These are phyloP conservation scores for Tetrapisispora fleetii DNA, from an alignment of 805 yeast genomes.

Conservation along the genomic window DNA sequence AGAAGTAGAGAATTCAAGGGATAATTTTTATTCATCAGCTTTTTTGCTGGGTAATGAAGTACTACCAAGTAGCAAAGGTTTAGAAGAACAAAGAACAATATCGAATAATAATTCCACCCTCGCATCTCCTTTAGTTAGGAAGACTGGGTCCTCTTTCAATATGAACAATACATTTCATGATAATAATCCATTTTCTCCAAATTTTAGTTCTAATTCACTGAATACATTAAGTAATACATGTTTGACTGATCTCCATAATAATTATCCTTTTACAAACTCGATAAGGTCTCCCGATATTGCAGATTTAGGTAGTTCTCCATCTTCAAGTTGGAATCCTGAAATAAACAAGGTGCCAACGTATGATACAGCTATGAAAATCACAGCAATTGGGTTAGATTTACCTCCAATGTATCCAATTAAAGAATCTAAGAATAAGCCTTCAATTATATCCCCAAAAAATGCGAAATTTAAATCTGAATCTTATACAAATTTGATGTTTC, in stretches of 20 bases:
- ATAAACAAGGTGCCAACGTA: slow-evolving; percentile 78
- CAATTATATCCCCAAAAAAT: neutral
- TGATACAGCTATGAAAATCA: slow-evolving; percentile 54
- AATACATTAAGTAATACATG: neutral
- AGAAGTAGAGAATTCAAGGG: neutral
- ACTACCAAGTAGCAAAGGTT: neutral
- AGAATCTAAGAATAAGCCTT: neutral
- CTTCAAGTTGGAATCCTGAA: slow-evolving; percentile 34
- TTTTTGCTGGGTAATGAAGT: neutral
- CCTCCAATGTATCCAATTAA: slow-evolving; percentile 55
- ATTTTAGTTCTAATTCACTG: neutral
- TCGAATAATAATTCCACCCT: neutral
- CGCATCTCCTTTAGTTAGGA: neutral
- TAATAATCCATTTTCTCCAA: neutral
- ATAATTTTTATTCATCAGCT: neutral
- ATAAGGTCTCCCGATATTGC: slow-evolving; percentile 11
- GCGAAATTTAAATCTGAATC: neutral
- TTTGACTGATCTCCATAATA: neutral
- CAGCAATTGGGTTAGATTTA: slow-evolving; percentile 38
- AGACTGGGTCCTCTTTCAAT: neutral
- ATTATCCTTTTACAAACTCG: neutral
- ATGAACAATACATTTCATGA: neutral
- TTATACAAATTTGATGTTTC: neutral
- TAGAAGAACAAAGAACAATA: too few relatives aligned
- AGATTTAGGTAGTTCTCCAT: slow-evolving; percentile 20